Evolutionary conservation across 2,329 filamentous ascomycete genomes (phyloP), one percentile per base, ranked within the genome.

Genomic region (Colletotrichum sp.): DNA sequence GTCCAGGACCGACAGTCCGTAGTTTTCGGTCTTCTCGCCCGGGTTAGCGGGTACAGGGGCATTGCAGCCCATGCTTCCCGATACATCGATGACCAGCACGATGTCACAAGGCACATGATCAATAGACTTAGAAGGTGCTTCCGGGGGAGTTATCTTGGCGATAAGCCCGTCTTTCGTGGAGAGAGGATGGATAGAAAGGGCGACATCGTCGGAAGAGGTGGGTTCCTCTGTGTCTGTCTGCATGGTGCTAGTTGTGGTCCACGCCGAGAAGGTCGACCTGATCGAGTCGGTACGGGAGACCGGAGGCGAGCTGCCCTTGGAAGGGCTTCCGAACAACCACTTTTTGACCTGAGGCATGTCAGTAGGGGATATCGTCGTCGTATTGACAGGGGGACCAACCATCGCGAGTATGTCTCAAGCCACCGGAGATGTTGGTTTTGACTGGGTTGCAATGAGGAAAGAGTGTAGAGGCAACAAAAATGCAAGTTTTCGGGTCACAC

Each of bases 51-150:
- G 88, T 0, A 89, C 84, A 0, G 88, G 88, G 1, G 91, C 91
- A 2, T 82, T 78, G 0, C 75, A 68, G 1, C 74, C 67, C 91
- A 93, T 93, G 82, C 90, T 92, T 0, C 84, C 86, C 0, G 91
- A 93, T 16, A 92, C 86, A 79, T 93, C 91, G 70, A 93, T 91
- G 19, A 91, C 90, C 4, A 93, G 85, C 3, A 92, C 91, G 36
- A 93, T 89, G 76, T 93, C 91, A 79, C 89, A 91, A 3, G 90
- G 88, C 0, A 89, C 84, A 79, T 90, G 88, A 8, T 79, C 71
- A 0, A 83, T 76, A 1, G 77, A 27, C 4, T 78, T 22, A 0
- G 55, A 32, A 2, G 88, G 87, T 8, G 80, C 70, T 5, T 57
- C 80, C 0, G 89, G 90, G 0, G 89, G 87, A 6, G 85, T 80